Percentiles rank a stretch among this genome's conserved stretches.
Evolutionary conservation across 345 rosid species (phyloP).

Genomic region (Ceriops decandra): DNA sequence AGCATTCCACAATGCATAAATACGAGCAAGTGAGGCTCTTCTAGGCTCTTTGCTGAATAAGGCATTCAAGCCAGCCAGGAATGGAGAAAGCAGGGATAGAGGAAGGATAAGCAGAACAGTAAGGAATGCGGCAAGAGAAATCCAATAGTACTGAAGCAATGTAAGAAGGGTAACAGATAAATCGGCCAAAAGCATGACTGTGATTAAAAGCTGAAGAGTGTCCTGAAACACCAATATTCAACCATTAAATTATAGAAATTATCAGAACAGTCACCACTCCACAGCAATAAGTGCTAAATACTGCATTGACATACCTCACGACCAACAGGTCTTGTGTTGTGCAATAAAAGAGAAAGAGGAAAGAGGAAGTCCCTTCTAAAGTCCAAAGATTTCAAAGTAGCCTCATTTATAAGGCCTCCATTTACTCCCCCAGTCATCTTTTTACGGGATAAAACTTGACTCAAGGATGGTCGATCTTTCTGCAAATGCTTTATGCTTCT

Average conservation of each 20-base stretch:
- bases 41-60: slow-evolving; percentile 90
- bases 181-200: slow-evolving; percentile 84
- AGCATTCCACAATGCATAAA: slow-evolving; percentile 82
- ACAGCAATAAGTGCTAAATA: slow-evolving; percentile 4
- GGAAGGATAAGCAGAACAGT: slow-evolving; percentile 91
- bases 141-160: slow-evolving; percentile 87
- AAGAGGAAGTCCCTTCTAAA: slow-evolving; percentile 66
- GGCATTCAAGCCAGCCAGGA: slow-evolving; percentile 95
- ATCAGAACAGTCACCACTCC: slow-evolving; percentile 1
- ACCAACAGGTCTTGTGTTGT: slow-evolving; percentile 85
- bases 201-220: slow-evolving; percentile 65
- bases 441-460: slow-evolving; percentile 73
- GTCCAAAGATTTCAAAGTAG: slow-evolving; percentile 65
- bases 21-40: slow-evolving; percentile 86
- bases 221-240: slow-evolving; percentile 55
- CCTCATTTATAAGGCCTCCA: slow-evolving; percentile 80
- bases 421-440: slow-evolving; percentile 82
- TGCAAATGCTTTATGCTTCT: slow-evolving; percentile 51
- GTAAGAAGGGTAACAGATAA: slow-evolving; percentile 78
- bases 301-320: slow-evolving; percentile 57
- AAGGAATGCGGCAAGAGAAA: slow-evolving; percentile 78
- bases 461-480: slow-evolving; percentile 48
- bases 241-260: slow-evolving; percentile 5
- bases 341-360: slow-evolving; percentile 72
- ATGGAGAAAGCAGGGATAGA: slow-evolving; percentile 78